Conservation (phyloP, 1,284 basidiomycete species). For the Testicularia cyperi region DNA sequence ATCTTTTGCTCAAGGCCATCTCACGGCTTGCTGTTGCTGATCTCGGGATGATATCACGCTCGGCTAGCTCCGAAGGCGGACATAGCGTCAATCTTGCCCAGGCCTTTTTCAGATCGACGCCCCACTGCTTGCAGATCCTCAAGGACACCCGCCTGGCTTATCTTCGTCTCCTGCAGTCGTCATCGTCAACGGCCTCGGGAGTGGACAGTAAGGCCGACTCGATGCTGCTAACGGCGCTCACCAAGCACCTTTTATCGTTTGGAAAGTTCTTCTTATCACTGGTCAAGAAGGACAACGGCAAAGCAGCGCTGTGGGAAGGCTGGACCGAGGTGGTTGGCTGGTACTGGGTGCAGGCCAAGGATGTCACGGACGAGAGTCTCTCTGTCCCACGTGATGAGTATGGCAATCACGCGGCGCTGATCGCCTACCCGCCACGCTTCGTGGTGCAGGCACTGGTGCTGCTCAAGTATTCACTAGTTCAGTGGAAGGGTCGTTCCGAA, state of each 20-base stretch:
- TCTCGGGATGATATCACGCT: constrained; percentile 44
- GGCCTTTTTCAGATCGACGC: constrained; percentile 52
- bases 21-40: constrained; percentile 50
- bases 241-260: constrained; percentile 52
- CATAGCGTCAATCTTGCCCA: constrained; percentile 44
- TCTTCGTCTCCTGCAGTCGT: constrained; percentile 25
- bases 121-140: constrained; percentile 39
- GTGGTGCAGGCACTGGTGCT: constrained; percentile 54
- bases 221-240: constrained; percentile 36
- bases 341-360: constrained; percentile 54
- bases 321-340: constrained; percentile 55
- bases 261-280: constrained; percentile 56
- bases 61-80: constrained; percentile 25
- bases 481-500: constrained; percentile 45
- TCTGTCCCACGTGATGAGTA: constrained; percentile 35
- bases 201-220: constrained; percentile 5
- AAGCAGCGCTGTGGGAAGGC: constrained; percentile 51
- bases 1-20: constrained; percentile 52
- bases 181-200: constrained; percentile 7
- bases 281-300: constrained; percentile 45
- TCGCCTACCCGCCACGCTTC: constrained; percentile 49
- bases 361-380: constrained; percentile 25
- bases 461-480: constrained; percentile 42
- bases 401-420: constrained; percentile 28
- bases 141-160: constrained; percentile 36